A percentile compares a stretch with the other conserved stretches of the same genome.
Evolutionary conservation across 2,329 filamentous ascomycete species (phyloP).

Genomic region (Arthrobotrys musiformis): DNA sequence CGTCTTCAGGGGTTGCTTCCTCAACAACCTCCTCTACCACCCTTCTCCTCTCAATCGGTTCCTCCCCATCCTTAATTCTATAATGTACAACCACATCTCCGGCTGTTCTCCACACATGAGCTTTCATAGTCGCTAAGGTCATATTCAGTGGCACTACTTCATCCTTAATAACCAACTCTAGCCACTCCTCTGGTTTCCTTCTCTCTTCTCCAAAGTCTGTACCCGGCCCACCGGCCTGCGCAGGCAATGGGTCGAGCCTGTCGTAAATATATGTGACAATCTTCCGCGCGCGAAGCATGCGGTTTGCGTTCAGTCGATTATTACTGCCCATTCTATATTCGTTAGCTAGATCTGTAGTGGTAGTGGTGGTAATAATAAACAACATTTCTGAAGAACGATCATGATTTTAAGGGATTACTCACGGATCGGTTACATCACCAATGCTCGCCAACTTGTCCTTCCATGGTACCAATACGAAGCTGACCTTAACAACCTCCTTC

Average conservation of each 20-base stretch:
- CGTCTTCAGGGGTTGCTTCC: neutral
- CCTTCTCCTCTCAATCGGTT: slow-evolving; percentile 61
- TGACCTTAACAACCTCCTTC: slow-evolving; percentile 97
- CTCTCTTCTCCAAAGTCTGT: slow-evolving; percentile 56
- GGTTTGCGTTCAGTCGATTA: slow-evolving; percentile 92
- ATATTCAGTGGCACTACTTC: slow-evolving; percentile 82
- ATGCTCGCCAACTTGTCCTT: slow-evolving; percentile 76
- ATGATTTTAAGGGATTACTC: slow-evolving; percentile 43
- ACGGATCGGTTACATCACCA: slow-evolving; percentile 67
- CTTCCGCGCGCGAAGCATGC: slow-evolving; percentile 95
- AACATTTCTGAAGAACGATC: neutral
- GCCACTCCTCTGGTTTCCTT: slow-evolving; percentile 86
- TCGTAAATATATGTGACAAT: slow-evolving; percentile 92
- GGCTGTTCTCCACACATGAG: slow-evolving; percentile 94
- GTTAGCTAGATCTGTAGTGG: neutral
- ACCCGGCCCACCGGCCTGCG: slow-evolving; percentile 33
- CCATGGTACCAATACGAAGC: slow-evolving; percentile 87
- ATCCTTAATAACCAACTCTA: slow-evolving; percentile 94
- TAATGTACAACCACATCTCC: slow-evolving; percentile 92
- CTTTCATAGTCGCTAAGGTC: slow-evolving; percentile 91
- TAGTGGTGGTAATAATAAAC: neutral
- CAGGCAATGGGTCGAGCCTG: slow-evolving; percentile 75
- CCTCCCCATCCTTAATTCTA: slow-evolving; percentile 87
- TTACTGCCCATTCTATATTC: slow-evolving; percentile 67
- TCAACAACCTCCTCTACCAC: slow-evolving; percentile 14